Evolutionary conservation across 2,329 filamentous ascomycete species (phyloP), one percentile per base, ranked within the genome.

Genomic region (Trichoderma cornu-damae): DNA sequence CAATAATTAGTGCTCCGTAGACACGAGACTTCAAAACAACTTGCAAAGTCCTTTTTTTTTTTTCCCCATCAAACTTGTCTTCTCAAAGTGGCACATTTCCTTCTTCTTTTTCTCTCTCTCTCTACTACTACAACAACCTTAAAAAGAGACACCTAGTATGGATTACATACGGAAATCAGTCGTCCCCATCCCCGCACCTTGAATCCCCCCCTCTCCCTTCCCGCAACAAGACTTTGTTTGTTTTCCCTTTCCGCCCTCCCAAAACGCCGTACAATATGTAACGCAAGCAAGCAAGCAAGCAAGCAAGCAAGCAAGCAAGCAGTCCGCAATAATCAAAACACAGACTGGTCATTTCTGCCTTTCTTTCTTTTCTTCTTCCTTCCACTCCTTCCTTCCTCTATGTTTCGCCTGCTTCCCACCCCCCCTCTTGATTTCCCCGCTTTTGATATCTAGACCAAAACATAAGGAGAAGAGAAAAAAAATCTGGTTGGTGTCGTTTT

Each of bases 231-330:
- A 68, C 68, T 35, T 52, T 54, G 54, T 67, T 68, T 63, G 65
- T 68, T 64, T n/a, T 65, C 64, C 64, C 65, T 66, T 67, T 60
- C 65, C 58, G 44, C 65, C 69, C 40, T 43, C 42, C 67, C 63
- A 70, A 61, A 69, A 74, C 72, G 72, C 72, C 72, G 68, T 70
- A 74, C 70, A 66, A 59, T 51, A 59, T 59, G 58, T 59, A 59
- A 47, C 53, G 38, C 55, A 73, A 74, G 72, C 71, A 73, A 74
- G 50, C 50, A 53, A 54, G 51, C 51, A 54, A 54, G 51, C 51
- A 54, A 22, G 70, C 70, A 70, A 74, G 50, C 50, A 53, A 54
- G 51, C 51, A 54, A 54, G 51, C 51, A 54, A 22, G 70, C 70
- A 70, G 65, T 56, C 58, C 53, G 70, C 67, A 71, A 68, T 64